Evolutionary conservation across 192 early-diverging fungal species (phyloP).

Genomic region (Helicostylum pulchrum): DNA sequence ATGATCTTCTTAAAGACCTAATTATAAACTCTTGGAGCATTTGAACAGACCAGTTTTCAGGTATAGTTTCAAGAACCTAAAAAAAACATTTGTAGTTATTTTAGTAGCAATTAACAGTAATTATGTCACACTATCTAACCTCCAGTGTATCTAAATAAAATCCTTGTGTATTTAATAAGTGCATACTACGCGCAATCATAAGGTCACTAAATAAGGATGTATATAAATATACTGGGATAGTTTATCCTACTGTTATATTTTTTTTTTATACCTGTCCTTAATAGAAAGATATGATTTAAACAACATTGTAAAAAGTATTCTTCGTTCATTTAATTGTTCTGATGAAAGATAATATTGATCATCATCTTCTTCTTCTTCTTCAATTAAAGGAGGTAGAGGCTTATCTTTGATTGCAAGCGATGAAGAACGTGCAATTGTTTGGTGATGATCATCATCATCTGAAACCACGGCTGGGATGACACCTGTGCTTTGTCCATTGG

Average conservation of each 20-base stretch:
- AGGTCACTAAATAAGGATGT: slow-evolving; percentile 17
- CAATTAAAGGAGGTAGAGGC: background rate
- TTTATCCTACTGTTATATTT: slow-evolving; percentile 1
- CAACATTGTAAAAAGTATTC: slow-evolving; percentile 43
- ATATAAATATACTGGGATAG: background rate
- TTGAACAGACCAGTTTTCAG: slow-evolving; percentile 51
- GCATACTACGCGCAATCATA: slow-evolving; percentile 31
- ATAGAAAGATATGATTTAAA: slow-evolving; percentile 49
- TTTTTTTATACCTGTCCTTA: slow-evolving; percentile 42
- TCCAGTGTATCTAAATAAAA: slow-evolving; percentile 48
- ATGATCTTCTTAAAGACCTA: slow-evolving; percentile 42
- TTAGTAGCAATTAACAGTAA: background rate
- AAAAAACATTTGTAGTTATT: background rate
- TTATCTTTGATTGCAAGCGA: slow-evolving; percentile 18
- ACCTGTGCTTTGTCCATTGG: slow-evolving; percentile 41
- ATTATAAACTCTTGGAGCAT: slow-evolving; percentile 44
- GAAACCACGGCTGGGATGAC: background rate
- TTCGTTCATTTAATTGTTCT: slow-evolving; percentile 19
- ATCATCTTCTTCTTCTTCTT: background rate
- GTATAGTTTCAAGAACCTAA: slow-evolving; percentile 48
- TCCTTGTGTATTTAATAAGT: slow-evolving; percentile 52
- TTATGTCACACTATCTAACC: slow-evolving; percentile 33
- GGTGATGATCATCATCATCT: background rate
- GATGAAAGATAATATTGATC: slow-evolving; percentile 9
- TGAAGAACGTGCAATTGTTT: background rate